Evolutionary conservation across 1,284 basidiomycete genomes (phyloP).

Genomic region (Phenoliferia sp.): DNA sequence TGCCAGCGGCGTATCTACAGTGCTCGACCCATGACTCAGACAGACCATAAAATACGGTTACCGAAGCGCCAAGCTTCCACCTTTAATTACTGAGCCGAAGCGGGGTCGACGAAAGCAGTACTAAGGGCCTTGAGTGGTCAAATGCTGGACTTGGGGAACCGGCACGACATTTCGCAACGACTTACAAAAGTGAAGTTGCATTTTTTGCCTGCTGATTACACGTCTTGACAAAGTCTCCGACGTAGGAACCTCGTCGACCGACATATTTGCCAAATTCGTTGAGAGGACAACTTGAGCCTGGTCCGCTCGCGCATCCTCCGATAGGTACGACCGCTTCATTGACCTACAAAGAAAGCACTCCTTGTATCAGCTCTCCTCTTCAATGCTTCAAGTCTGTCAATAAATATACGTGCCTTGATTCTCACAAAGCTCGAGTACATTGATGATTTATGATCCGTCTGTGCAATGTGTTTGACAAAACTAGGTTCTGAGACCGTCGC

Average conservation of each 20-base stretch:
- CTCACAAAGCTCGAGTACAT: neutral
- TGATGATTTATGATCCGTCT: neutral
- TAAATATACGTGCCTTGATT: neutral
- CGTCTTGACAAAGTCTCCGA: neutral
- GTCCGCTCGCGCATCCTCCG: neutral
- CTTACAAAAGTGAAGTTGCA: neutral
- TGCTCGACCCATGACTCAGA: no score
- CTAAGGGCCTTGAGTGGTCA: neutral
- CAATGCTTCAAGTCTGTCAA: neutral
- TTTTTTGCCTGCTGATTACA: neutral
- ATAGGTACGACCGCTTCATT: neutral
- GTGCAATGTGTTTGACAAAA: neutral
- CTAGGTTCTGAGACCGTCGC: neutral
- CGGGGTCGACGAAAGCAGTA: neutral
- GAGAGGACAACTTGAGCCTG: neutral
- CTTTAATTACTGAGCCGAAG: neutral
- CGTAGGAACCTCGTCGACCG: neutral
- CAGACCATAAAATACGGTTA: no score
- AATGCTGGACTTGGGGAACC: neutral
- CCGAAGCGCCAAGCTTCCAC: no score
- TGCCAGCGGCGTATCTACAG: no score
- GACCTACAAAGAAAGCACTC: neutral
- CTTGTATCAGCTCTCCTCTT: neutral
- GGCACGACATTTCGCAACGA: no score
- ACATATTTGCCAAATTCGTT: neutral